phyloP scores from a whole-genome alignment of 352 stramenopile species.

The Phytophthora vignae region DNA sequence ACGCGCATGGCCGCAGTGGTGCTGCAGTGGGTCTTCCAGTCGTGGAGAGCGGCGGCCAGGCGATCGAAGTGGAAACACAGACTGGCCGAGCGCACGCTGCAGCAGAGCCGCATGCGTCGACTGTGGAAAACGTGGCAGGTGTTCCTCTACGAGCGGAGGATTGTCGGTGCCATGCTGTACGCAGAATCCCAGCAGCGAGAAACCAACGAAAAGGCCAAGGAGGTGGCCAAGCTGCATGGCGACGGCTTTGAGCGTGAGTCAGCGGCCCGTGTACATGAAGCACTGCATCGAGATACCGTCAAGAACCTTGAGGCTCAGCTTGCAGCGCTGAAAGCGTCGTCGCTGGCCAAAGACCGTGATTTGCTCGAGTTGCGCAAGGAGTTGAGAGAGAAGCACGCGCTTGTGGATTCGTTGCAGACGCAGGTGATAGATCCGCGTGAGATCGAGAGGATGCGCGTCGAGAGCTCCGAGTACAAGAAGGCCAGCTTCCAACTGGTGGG shows the following conservation, averaged over 20 bases:
- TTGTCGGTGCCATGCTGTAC: constrained; percentile 80
- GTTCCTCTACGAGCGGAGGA: constrained; percentile 65
- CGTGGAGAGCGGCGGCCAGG: constrained; percentile 55
- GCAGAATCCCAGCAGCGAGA: constrained; percentile 63
- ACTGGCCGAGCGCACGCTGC: constrained; percentile 26
- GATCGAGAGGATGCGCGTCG: constrained; percentile 60
- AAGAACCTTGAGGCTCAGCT: constrained; percentile 44
- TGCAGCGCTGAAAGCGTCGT: constrained; percentile 35
- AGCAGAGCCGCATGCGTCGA: constrained; percentile 44
- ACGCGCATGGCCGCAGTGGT: constrained; percentile 66
- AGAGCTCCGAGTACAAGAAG: constrained; percentile 78
- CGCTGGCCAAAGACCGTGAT: constrained; percentile 62
- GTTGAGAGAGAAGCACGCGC: constrained; percentile 41
- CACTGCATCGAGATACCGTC: constrained; percentile 54
- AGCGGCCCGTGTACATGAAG: constrained; percentile 39
- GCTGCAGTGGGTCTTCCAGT: constrained; percentile 67
- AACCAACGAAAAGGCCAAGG: constrained; percentile 44
- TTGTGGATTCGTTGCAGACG: constrained; percentile 48
- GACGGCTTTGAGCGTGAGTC: constrained; percentile 61
- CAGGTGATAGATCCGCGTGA: constrained; percentile 63
- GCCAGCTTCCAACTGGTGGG: constrained; percentile 67
- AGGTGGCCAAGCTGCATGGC: constrained; percentile 69
- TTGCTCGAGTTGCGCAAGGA: constrained; percentile 60
- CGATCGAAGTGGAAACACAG: constrained; percentile 40
- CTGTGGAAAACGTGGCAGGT: constrained; percentile 60